These are phyloP conservation scores for Juncus effusus DNA, from an alignment of 176 grass and related monocot species.

Conservation along the genomic window DNA sequence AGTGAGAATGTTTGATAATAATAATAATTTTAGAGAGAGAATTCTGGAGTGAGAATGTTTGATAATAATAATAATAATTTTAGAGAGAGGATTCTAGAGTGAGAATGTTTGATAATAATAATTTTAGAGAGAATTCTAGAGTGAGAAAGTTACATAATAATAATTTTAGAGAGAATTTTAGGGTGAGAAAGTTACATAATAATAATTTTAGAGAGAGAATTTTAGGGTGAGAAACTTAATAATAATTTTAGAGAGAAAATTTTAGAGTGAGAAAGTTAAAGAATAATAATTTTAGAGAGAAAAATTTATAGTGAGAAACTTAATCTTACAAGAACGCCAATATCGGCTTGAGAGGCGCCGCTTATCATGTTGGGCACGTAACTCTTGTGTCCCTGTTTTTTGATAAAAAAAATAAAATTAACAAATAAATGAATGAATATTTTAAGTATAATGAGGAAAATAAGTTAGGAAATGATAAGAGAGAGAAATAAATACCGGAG, in stretches of 20 bases:
- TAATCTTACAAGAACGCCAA: conserved; percentile 73
- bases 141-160: not conserved
- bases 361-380: conserved; percentile 98
- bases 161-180: too few species aligned
- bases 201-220: not conserved
- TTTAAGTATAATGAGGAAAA: not conserved
- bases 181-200: too few species aligned
- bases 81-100: not conserved
- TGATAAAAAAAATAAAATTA: conserved; percentile 28
- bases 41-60: too few species aligned
- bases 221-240: not conserved
- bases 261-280: too few species aligned
- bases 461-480: conserved; percentile 14
- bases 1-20: too few species aligned
- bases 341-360: conserved; percentile 97
- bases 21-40: too few species aligned
- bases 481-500: conserved; percentile 46
- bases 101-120: not conserved
- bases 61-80: not conserved
- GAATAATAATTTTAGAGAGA: not conserved
- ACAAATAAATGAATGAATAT: not conserved
- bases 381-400: conserved; percentile 90
- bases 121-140: not conserved
- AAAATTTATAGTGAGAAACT: not conserved
- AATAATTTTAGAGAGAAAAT: not conserved